A percentile compares a stretch with the other conserved stretches of the same genome.
phyloP scores from a whole-genome alignment of 805 yeast species.

The Candida xiaguanensis region DNA sequence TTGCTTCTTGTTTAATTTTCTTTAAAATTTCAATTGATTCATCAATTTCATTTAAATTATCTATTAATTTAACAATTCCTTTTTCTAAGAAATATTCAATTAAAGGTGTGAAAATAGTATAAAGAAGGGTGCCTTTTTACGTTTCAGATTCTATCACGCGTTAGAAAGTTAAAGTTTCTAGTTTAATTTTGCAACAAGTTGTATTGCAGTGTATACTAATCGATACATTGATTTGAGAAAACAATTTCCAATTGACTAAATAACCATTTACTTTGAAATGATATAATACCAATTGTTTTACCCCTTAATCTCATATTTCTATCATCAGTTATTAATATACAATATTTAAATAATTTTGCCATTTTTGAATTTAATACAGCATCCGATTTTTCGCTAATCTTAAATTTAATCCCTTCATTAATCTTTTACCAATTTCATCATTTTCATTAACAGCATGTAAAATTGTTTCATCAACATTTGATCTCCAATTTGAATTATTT shows the following conservation, averaged over 20 bases:
- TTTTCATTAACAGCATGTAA: slow-evolving; percentile 46
- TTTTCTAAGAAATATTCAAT: slow-evolving; percentile 50
- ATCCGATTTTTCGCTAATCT: slow-evolving; percentile 11
- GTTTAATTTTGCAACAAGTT: too few species aligned
- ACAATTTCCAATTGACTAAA: slow-evolving; percentile 47
- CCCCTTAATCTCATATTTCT: slow-evolving; percentile 67
- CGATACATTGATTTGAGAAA: slow-evolving; percentile 50
- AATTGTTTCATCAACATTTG: slow-evolving; percentile 68
- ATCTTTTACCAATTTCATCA: slow-evolving; percentile 36
- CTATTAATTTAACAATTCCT: slow-evolving; percentile 64
- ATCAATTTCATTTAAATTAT: slow-evolving; percentile 40
- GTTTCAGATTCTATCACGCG: too few species aligned
- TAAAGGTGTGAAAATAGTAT: slow-evolving; percentile 61
- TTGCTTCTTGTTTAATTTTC: slow-evolving; percentile 48
- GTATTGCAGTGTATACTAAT: too few species aligned
- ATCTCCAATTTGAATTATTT: slow-evolving; percentile 67
- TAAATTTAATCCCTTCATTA: slow-evolving; percentile 38
- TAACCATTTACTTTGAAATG: slow-evolving; percentile 60
- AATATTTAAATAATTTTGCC: slow-evolving; percentile 48
- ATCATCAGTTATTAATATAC: slow-evolving; percentile 70
- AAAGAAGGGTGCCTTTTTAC: too few species aligned
- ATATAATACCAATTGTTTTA: slow-evolving; percentile 49
- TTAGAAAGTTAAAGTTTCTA: too few species aligned
- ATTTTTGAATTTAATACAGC: slow-evolving; percentile 28
- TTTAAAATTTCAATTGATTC: slow-evolving; percentile 37